Conservation (phyloP, 2,329 filamentous ascomycete species). For the Fusarium bulbicola region DNA sequence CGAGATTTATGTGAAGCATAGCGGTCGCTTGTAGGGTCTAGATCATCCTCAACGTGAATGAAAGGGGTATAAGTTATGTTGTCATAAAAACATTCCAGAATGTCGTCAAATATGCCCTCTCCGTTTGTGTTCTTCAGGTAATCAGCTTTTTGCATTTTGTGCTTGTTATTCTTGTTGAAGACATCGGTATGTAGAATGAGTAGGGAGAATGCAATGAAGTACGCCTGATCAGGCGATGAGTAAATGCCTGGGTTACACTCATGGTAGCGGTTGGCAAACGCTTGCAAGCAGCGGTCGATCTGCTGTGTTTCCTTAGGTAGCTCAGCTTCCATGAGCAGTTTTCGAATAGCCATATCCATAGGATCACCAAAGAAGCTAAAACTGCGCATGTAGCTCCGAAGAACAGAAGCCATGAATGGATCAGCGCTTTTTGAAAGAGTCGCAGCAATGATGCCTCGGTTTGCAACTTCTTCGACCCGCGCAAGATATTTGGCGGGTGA, state of each 20-base stretch:
- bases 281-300: constrained; percentile 92
- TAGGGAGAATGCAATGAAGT: constrained; percentile 96
- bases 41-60: constrained; percentile 94
- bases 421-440: constrained; percentile 88
- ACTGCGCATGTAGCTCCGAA: constrained; percentile 94
- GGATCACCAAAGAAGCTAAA: constrained; percentile 97
- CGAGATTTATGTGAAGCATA: constrained; percentile 76
- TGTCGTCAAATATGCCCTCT: constrained; percentile 92
- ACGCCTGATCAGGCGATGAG: constrained; percentile 89
- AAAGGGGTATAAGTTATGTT: constrained; percentile 99
- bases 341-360: constrained; percentile 97
- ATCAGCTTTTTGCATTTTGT: constrained; percentile 96
- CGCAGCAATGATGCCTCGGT: constrained; percentile 83
- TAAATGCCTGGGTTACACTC: constrained; percentile 99
- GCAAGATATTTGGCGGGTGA: constrained; percentile 89
- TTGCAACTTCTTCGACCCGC: constrained; percentile 81
- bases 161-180: constrained; percentile 99
- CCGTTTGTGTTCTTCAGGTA: constrained; percentile 95
- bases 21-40: constrained; percentile 80
- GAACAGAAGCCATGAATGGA: constrained; percentile 80
- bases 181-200: constrained; percentile 97
- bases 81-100: constrained; percentile 96
- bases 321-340: constrained; percentile 95
- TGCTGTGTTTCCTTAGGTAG: constrained; percentile 97
- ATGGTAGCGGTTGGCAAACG: constrained; percentile 95